These are phyloP conservation scores for Eimeria nieschulzi DNA, from an alignment of 169 alveolate genomes.

Conservation along the genomic window DNA sequence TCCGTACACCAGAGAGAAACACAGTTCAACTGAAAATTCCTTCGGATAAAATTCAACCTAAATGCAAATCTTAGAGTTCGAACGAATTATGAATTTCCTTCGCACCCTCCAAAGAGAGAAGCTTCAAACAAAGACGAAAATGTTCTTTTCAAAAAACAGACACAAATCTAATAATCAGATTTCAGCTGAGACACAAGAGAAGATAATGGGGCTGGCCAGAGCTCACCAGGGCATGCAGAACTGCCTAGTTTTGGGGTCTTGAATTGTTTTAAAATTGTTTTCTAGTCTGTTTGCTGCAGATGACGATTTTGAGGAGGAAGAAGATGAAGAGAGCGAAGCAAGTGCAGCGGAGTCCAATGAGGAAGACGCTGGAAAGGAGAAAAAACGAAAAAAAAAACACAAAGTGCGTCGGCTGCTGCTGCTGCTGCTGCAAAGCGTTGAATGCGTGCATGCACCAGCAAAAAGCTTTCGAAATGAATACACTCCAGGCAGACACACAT, in stretches of 20 bases:
- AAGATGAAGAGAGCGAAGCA: conserved; percentile 59
- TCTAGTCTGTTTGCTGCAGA: neutral
- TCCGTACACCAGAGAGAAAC: no score
- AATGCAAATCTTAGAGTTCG: no score
- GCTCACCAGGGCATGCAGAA: neutral
- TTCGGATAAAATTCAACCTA: no score
- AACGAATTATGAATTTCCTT: no score
- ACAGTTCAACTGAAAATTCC: no score
- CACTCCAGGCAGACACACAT: neutral
- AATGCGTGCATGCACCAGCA: neutral
- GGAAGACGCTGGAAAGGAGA: conserved; percentile 15
- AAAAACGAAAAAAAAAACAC: neutral
- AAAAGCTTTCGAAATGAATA: neutral
- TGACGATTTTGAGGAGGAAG: conserved; percentile 71
- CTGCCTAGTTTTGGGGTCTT: neutral
- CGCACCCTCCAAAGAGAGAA: no score
- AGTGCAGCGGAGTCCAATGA: conserved; percentile 59
- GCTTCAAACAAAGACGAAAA: neutral
- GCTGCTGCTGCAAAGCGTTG: neutral
- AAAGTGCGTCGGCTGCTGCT: neutral
- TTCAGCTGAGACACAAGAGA: neutral
- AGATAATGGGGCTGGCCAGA: neutral
- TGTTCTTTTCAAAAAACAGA: no score
- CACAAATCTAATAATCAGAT: no score
- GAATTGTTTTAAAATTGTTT: neutral